These are phyloP conservation scores for Gymnopilus dilepis DNA, from an alignment of 768 basidiomycete species.

Conservation along the genomic window DNA sequence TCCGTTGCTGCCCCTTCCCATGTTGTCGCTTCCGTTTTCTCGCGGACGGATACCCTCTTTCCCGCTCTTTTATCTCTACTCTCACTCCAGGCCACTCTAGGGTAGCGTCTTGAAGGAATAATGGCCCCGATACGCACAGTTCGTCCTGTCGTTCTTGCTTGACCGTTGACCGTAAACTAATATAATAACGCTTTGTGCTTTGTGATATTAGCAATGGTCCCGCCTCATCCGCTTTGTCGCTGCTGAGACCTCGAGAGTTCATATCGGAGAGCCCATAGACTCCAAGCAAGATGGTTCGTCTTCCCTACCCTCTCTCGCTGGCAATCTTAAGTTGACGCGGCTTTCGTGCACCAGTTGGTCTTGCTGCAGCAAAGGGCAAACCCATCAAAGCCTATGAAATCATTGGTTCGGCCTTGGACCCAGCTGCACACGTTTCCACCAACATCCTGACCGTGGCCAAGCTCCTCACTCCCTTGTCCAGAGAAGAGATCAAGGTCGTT, in stretches of 20 bases:
- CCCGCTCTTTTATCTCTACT: no score
- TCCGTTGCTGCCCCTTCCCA: conserved; percentile 4
- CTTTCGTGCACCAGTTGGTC: conserved; percentile 53
- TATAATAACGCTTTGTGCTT: not conserved
- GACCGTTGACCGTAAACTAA: no score
- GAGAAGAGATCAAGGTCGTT: conserved; percentile 69
- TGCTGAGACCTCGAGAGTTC: conserved; percentile 71
- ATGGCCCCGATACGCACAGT: conserved; percentile 70
- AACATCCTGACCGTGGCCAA: conserved; percentile 72
- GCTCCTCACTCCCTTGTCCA: conserved; percentile 71
- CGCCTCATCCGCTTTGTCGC: conserved; percentile 85
- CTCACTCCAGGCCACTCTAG: not conserved
- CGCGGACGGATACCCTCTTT: not conserved
- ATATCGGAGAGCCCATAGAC: conserved; percentile 81
- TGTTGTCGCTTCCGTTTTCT: conserved; percentile 13
- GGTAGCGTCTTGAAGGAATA: not conserved
- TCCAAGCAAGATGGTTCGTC: conserved; percentile 61
- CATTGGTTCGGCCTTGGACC: conserved; percentile 69
- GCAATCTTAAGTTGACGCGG: not conserved
- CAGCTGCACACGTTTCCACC: conserved; percentile 64
- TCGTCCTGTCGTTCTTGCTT: conserved; percentile 29
- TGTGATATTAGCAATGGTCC: conserved; percentile 63
- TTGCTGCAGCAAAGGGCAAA: conserved; percentile 55
- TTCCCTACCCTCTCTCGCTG: not conserved
- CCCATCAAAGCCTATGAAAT: conserved; percentile 76